Conservation (phyloP, 1,139 yeast species). For the Candida smagusa region DNA sequence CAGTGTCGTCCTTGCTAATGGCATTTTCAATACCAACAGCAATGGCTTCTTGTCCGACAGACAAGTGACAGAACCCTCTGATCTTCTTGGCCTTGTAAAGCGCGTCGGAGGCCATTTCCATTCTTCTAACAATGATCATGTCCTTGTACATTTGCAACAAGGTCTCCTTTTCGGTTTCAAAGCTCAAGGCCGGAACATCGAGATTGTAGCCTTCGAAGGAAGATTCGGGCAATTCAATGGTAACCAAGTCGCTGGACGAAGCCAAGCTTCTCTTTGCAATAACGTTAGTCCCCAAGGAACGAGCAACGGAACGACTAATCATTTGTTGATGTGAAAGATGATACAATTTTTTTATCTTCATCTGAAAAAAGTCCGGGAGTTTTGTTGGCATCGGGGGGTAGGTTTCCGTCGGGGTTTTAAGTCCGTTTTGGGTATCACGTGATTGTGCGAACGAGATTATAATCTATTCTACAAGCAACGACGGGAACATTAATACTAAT, state of each 20-base stretch:
- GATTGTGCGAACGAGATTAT: too few species aligned
- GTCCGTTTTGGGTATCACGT: not conserved
- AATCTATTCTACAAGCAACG: too few species aligned
- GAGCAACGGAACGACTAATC: constrained; percentile 20
- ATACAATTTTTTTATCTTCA: not conserved
- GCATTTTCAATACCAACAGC: constrained; percentile 98
- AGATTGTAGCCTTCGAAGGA: constrained; percentile 86
- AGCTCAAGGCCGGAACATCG: constrained; percentile 65
- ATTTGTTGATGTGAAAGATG: constrained; percentile 8
- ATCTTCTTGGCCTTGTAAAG: constrained; percentile 97
- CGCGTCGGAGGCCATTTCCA: constrained; percentile 99
- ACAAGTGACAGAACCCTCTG: constrained; percentile 97
- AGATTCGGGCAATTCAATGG: constrained; percentile 65
- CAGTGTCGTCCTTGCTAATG: constrained; percentile 75
- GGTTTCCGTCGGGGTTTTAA: constrained; percentile 12
- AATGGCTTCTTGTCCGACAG: constrained; percentile 98
- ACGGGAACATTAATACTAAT: too few species aligned
- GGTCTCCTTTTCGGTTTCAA: constrained; percentile 75
- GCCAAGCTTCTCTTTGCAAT: constrained; percentile 34
- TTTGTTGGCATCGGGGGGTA: constrained; percentile 12
- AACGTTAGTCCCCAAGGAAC: constrained; percentile 14
- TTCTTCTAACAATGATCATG: constrained; percentile 89
- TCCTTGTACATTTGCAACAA: constrained; percentile 93
- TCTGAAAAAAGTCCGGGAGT: constrained; percentile 2
- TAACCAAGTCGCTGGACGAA: constrained; percentile 38